phyloP scores from a whole-genome alignment of 2,329 filamentous ascomycete genomes.

The Fusarium albosuccineum region DNA sequence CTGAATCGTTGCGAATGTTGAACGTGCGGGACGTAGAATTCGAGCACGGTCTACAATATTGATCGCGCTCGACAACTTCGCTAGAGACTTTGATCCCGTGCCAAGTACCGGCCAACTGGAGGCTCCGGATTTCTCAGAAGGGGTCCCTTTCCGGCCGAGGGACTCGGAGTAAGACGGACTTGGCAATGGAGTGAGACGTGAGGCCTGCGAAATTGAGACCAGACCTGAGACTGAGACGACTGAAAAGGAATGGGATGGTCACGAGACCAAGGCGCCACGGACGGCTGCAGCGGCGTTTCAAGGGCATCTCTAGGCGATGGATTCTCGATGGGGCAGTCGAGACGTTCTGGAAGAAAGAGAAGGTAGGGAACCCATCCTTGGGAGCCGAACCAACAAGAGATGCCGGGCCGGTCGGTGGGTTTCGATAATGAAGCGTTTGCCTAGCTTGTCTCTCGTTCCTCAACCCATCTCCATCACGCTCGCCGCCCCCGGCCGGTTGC shows the following conservation, averaged over 20 bases:
- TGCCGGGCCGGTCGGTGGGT: conserved; percentile 28
- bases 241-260: conserved; percentile 22
- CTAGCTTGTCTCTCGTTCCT: conserved; percentile 34
- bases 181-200: conserved; percentile 24
- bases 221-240: conserved; percentile 5
- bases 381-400: conserved; percentile 7
- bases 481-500: background rate
- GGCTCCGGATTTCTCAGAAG: conserved; percentile 16
- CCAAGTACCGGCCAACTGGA: conserved; percentile 9
- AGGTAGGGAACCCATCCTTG: conserved; percentile 16
- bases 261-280: conserved; percentile 29
- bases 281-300: conserved; percentile 10
- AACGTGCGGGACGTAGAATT: background rate
- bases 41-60: background rate
- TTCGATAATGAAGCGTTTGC: background rate
- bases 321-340: conserved; percentile 1
- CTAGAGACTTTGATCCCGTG: background rate
- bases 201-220: conserved; percentile 24
- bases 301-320: background rate
- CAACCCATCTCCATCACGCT: conserved; percentile 4
- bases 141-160: conserved; percentile 28
- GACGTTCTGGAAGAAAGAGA: conserved; percentile 30
- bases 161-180: conserved; percentile 16
- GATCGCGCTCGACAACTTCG: too few relatives aligned
- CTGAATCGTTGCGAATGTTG: background rate